Evolutionary conservation across 2,329 filamentous ascomycete genomes (phyloP).

Genomic region (Penicillium sp.): DNA sequence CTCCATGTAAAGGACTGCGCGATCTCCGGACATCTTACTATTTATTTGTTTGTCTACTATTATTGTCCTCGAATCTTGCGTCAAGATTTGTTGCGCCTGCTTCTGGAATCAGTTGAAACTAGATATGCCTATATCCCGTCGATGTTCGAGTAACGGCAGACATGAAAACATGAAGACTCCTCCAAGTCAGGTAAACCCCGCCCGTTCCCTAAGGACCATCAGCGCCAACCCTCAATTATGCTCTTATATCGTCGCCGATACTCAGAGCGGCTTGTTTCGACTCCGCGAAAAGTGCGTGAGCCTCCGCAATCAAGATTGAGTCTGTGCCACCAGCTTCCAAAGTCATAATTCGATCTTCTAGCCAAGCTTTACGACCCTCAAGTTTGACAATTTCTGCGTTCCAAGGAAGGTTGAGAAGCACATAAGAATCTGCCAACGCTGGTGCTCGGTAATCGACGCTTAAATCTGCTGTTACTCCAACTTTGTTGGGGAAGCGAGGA

Average conservation of each 20-base stretch:
- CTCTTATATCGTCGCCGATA: not conserved
- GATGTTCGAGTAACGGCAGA: too few species aligned
- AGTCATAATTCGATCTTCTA: conserved; percentile 74
- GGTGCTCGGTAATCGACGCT: conserved; percentile 79
- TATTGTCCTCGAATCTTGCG: too few species aligned
- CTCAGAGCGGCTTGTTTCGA: not conserved
- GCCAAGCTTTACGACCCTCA: conserved; percentile 91
- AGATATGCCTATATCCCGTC: too few species aligned
- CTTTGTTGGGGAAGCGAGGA: conserved; percentile 77
- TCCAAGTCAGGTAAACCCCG: not conserved
- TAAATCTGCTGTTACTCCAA: conserved; percentile 78
- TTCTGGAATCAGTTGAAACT: too few species aligned
- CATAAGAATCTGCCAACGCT: conserved; percentile 69
- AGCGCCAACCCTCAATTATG: not conserved
- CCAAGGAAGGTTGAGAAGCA: conserved; percentile 60
- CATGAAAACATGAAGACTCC: too few species aligned
- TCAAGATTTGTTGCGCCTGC: too few species aligned
- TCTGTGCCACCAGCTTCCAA: not conserved
- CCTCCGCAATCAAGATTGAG: conserved; percentile 1
- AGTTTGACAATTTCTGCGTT: conserved; percentile 75
- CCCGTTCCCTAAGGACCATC: not conserved
- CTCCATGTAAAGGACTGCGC: too few species aligned
- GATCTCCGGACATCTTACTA: too few species aligned
- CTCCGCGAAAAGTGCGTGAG: conserved; percentile 1
- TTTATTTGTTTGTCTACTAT: too few species aligned